Base-by-base conservation (phyloP, 495 filamentous ascomycete species). In the Penicillium canariense region DNA sequence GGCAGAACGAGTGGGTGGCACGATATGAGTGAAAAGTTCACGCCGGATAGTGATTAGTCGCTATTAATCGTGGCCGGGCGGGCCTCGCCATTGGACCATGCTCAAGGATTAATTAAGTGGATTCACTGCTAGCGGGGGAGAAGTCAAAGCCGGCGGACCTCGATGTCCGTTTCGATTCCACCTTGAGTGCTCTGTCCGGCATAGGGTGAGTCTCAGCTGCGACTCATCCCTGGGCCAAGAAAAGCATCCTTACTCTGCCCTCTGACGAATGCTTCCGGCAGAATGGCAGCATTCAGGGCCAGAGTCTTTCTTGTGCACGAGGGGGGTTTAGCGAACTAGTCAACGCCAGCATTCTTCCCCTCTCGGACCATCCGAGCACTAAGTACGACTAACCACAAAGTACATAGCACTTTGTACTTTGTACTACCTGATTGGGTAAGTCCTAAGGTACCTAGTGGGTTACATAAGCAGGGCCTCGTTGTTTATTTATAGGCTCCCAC, bases 401-500 rank as follows among this genome's bases (percentile, higher is more conserved):
- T 1, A 34, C 12, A 14, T 7, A 34, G 8, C n/a, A n/a, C n/a
- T n/a, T n/a, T n/a, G n/a, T n/a, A n/a, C n/a, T n/a, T n/a, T n/a
- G n/a, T n/a, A n/a, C n/a, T n/a, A n/a, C n/a, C n/a, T n/a, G n/a
- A n/a, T n/a, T n/a, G n/a, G n/a, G n/a, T n/a, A n/a, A n/a, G n/a
- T n/a, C n/a, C n/a, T n/a, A n/a, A n/a, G n/a, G n/a, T n/a, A n/a
- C n/a, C n/a, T n/a, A n/a, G 12, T 35, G 32, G 15, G 15, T 35
- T 5, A 35, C 10, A 15, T 27, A 28, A 46, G 43, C 43, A 20
- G 3, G 11, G 0, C 12, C 10, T 42, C 38, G 38, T 11, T 52
- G 46, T 54, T 65, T 65, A 62, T 65, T 65, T 65, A 56, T 65
- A 65, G 46, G 8, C 38, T n/a, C n/a, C n/a, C n/a, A n/a, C n/a